Base-by-base conservation (phyloP, 1,139 yeast species). In the Schwanniomyces etchellsii region DNA sequence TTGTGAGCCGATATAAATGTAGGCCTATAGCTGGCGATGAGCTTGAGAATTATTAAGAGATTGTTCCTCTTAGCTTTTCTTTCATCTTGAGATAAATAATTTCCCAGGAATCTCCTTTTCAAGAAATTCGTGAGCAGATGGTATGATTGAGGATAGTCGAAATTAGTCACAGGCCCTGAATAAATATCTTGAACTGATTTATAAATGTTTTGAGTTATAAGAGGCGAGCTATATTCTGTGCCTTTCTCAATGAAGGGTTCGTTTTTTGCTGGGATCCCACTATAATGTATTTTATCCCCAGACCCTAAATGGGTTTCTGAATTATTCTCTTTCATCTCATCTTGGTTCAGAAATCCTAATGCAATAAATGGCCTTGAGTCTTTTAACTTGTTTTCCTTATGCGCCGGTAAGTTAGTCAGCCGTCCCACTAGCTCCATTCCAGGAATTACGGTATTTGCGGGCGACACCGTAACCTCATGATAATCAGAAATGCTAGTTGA, bases 1-100 rank as follows among this genome's bases (percentile, higher is more conserved):
- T 81, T 74, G 36, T 82, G 81, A 1, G 85, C 81, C n/a, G 82
- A 73, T 14, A 78, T 79, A 42, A 80, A 80, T 11, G 83, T 76
- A 11, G 88, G 86, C 35, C 85, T 60, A 46, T 79, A 80, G 40
- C 78, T 75, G 3, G 84, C 81, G 59, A 80, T 79, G 21, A 81
- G 64, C 48, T 75, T 77, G 10, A 82, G 68, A 22, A 80, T 75
- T 16, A 69, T 67, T 23, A 78, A 61, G 28, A 81, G 47, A 35
- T 52, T 77, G 57, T 42, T 55, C 42, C 65, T 62, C 53, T 55
- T 74, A 42, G 48, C 40, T 24, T 51, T 55, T 33, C 52, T 55
- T 30, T 58, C 60, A 10, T 49, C 55, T 4, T 44, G 44, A 3
- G 61, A 37, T 20, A 63, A 40, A 27, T 55, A 45, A 31, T 55